Percentiles rank a stretch among this genome's conserved stretches.
These are phyloP conservation scores for Inosperma sp. DNA, from an alignment of 768 basidiomycete species.

Conservation along the genomic window DNA sequence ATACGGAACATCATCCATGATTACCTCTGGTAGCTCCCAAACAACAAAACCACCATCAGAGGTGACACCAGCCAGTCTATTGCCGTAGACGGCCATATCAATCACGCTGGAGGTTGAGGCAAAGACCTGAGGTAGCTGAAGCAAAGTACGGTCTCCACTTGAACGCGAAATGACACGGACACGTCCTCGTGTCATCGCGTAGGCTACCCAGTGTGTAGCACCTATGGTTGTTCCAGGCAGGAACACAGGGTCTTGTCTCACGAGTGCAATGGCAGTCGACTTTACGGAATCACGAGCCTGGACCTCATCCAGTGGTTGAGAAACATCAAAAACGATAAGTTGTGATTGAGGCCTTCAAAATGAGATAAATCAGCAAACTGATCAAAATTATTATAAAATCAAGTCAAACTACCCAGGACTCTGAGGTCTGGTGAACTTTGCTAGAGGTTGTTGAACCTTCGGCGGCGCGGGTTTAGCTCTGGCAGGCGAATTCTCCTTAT, in stretches of 20 bases:
- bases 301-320: slow-evolving; percentile 66
- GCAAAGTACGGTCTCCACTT: slow-evolving; percentile 79
- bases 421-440: slow-evolving; percentile 44
- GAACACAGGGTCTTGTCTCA: slow-evolving; percentile 81
- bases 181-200: slow-evolving; percentile 83
- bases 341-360: slow-evolving; percentile 54
- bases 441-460: slow-evolving; percentile 35
- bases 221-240: slow-evolving; percentile 85
- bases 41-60: slow-evolving; percentile 87
- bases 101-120: slow-evolving; percentile 58
- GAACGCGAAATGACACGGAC: slow-evolving; percentile 86
- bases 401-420: slow-evolving; percentile 70
- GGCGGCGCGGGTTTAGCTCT: slow-evolving; percentile 37
- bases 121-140: slow-evolving; percentile 70
- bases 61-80: slow-evolving; percentile 80
- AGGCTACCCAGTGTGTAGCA: slow-evolving; percentile 89
- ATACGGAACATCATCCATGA: slow-evolving; percentile 84
- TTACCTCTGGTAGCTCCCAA: slow-evolving; percentile 79
- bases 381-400: no score
- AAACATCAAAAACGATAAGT: slow-evolving; percentile 70
- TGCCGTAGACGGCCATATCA: slow-evolving; percentile 83
- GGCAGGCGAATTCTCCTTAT: slow-evolving; percentile 71
- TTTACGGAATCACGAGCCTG: slow-evolving; percentile 77
- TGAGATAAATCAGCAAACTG: slow-evolving; percentile 8
- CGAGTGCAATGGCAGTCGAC: slow-evolving; percentile 86